Evolutionary conservation across 768 basidiomycete genomes (phyloP), one percentile per base, ranked within the genome.

Genomic region (Fomitopsis serialis): DNA sequence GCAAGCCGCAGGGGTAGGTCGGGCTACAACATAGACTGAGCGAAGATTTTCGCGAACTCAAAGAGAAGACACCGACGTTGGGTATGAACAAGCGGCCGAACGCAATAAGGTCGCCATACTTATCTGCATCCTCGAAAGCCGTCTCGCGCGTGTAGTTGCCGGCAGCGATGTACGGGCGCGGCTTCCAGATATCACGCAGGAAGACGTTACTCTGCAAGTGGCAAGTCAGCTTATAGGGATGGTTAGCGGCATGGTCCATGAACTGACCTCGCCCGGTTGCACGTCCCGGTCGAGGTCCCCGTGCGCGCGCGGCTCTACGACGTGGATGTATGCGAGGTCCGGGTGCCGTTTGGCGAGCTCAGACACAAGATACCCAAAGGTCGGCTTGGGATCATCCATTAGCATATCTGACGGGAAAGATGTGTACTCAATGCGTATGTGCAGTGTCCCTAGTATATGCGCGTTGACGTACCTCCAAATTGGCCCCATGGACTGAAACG

Each of bases 301-400:
- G 10, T 29, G 23, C 3, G 44, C 53, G 13, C 60, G 46, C 7
- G 69, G 61, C 57, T 71, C 68, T 3, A 69, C 58, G 42, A 69
- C 37, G 59, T 76, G 70, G 23, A 74, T 44, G 61, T 75, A 74
- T n/a, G 69, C 56, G 6, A 75, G 63, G 27, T 74, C 52, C 4
- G 81, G 77, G 57, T 75, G 71, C 6, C 56, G 55, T 13, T 64
- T 52, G 35, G 65, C 67, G 22, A 86, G 54, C 37, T 73, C 52
- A 3, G 68, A 51, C 23, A 78, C 72, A 29, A 85, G 56, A 63
- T 84, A 73, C 0, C 69, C 57, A 68, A 79, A 87, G 11, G 77
- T 78, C 0, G 82, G 79, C 2, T 74, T 66, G 0, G 82, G 84
- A 54, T 85, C 73, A 2, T 61, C 56, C 78, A 81, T 80, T 3